Evolutionary conservation across 495 filamentous ascomycete genomes (phyloP).

Genomic region (Talaromyces stipitatus): DNA sequence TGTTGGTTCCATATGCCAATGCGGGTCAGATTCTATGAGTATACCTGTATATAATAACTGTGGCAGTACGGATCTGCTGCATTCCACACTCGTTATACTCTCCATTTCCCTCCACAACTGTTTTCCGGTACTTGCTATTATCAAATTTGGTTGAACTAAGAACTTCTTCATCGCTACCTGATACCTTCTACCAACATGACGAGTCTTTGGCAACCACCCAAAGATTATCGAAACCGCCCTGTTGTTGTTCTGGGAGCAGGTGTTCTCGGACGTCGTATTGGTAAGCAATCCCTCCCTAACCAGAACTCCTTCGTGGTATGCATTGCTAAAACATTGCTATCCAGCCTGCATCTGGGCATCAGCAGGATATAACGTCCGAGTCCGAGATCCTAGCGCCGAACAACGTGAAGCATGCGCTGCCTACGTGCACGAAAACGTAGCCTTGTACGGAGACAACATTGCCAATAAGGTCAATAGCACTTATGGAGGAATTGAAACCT

Average conservation of each 20-base stretch:
- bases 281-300: conserved; percentile 8
- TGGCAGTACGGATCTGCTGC: too few relatives aligned
- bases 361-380: conserved; percentile 30
- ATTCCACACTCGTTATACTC: too few relatives aligned
- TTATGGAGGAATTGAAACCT: conserved; percentile 18
- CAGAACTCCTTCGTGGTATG: too few relatives aligned
- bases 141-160: too few relatives aligned
- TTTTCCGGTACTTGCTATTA: too few relatives aligned
- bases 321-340: not conserved
- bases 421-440: conserved; percentile 29
- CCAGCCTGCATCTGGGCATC: conserved; percentile 30
- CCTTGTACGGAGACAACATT: conserved; percentile 25
- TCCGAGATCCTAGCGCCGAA: conserved; percentile 33
- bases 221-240: conserved; percentile 25
- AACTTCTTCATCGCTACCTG: not conserved
- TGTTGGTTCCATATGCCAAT: too few relatives aligned
- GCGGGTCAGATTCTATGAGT: too few relatives aligned
- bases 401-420: conserved; percentile 23
- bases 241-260: conserved; percentile 39
- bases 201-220: conserved; percentile 22
- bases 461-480: conserved; percentile 4
- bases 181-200: not conserved
- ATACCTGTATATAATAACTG: too few relatives aligned
- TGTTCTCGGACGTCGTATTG: conserved; percentile 38
- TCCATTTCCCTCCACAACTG: too few relatives aligned